These are phyloP conservation scores for Agaricales sp. DNA, from an alignment of 1,284 basidiomycete species.

Conservation along the genomic window DNA sequence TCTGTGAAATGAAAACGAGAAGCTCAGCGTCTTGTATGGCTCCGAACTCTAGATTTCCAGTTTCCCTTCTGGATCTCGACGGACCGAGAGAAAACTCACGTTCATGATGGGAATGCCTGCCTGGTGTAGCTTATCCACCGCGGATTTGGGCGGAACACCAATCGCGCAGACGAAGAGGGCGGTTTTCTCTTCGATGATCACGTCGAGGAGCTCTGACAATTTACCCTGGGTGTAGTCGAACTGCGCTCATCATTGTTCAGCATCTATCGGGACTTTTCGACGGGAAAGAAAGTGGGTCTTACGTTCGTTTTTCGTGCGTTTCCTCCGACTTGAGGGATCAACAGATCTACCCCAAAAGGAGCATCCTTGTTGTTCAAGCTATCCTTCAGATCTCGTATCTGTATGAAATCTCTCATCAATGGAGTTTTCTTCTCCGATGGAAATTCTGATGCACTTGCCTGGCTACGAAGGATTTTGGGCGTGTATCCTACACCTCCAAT, in stretches of 20 bases:
- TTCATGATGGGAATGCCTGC: constrained; percentile 81
- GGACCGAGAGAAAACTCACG: constrained; percentile 27
- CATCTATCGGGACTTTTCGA: not conserved
- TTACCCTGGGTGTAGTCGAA: constrained; percentile 73
- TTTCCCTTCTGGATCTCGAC: not conserved
- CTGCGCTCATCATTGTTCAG: not conserved
- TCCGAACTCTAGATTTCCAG: too few relatives aligned
- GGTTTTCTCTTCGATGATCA: constrained; percentile 70
- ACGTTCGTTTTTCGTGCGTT: constrained; percentile 70
- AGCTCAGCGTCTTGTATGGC: too few relatives aligned
- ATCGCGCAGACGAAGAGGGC: constrained; percentile 78
- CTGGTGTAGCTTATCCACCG: constrained; percentile 72
- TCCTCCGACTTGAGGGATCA: constrained; percentile 73
- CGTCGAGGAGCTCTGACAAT: constrained; percentile 63
- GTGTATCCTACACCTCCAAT: too few relatives aligned
- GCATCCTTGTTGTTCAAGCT: constrained; percentile 63
- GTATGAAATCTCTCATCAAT: too few relatives aligned
- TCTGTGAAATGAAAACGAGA: constrained; percentile 29
- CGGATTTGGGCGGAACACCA: constrained; percentile 77
- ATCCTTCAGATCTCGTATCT: too few relatives aligned
- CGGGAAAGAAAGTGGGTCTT: not conserved
- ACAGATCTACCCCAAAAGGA: constrained; percentile 79
- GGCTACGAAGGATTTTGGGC: too few relatives aligned
- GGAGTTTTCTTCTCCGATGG: too few relatives aligned
- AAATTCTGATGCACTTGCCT: too few relatives aligned